Evolutionary conservation across 441 rosid genomes (phyloP).

Genomic region (Croton laevigatus): DNA sequence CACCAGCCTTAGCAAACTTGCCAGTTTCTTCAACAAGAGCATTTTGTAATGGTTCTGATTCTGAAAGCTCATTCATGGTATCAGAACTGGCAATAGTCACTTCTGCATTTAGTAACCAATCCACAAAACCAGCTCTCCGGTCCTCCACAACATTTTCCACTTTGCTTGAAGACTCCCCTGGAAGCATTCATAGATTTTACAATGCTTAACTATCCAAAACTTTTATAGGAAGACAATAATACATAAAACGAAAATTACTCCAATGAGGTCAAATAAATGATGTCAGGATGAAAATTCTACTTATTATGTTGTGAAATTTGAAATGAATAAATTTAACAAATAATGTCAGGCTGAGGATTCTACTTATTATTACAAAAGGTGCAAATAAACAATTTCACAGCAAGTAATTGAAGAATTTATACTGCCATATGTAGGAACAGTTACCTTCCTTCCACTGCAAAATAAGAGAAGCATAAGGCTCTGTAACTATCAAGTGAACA

Average conservation of each 20-base stretch:
- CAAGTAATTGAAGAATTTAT: background rate
- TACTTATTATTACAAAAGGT: background rate
- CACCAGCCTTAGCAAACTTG: slow-evolving; percentile 27
- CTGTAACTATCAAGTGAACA: slow-evolving; percentile 58
- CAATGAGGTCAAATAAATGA: background rate
- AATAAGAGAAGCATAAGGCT: slow-evolving; percentile 76
- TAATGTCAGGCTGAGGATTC: background rate
- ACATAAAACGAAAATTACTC: background rate
- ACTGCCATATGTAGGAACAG: slow-evolving; percentile 17
- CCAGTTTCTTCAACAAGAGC: slow-evolving; percentile 34
- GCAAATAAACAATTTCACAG: background rate
- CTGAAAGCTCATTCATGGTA: slow-evolving; percentile 29
- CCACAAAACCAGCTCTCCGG: slow-evolving; percentile 78
- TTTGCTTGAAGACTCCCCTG: slow-evolving; percentile 54
- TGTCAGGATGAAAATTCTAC: background rate
- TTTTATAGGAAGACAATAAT: background rate
- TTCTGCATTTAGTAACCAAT: slow-evolving; percentile 52
- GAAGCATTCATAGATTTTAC: slow-evolving; percentile 22
- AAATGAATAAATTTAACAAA: background rate
- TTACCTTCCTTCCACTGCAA: slow-evolving; percentile 80
- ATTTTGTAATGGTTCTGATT: slow-evolving; percentile 34
- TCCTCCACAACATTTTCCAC: slow-evolving; percentile 54
- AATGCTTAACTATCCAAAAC: slow-evolving; percentile 11
- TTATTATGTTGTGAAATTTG: background rate
- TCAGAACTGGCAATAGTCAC: slow-evolving; percentile 27